A percentile compares a stretch with the other conserved stretches of the same genome.
These are phyloP conservation scores for Lachnellula arida DNA, from an alignment of 2,329 filamentous ascomycete genomes.

Conservation along the genomic window DNA sequence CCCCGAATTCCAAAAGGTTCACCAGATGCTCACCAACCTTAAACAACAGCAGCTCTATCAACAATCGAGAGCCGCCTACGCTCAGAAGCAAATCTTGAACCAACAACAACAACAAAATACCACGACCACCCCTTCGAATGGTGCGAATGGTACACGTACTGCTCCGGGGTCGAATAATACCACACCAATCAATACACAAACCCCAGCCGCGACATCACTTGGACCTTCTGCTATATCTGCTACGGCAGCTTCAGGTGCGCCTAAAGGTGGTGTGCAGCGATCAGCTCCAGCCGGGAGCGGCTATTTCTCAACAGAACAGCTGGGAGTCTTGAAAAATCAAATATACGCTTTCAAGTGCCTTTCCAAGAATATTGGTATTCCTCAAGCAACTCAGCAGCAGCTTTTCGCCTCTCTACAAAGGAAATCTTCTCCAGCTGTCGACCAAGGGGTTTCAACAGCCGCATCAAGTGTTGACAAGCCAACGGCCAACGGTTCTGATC, in stretches of 20 bases:
- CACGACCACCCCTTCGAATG: constrained; percentile 50
- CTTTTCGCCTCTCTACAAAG: constrained; percentile 73
- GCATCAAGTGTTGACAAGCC: constrained; percentile 30
- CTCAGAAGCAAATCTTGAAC: constrained; percentile 42
- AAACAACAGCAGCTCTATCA: constrained; percentile 50
- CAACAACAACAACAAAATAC: constrained; percentile 49
- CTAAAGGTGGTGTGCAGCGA: constrained; percentile 27
- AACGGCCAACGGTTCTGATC: constrained; percentile 34
- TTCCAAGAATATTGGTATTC: constrained; percentile 80
- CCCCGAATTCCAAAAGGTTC: constrained; percentile 80
- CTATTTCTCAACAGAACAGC: constrained; percentile 73
- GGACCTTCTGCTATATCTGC: constrained; percentile 29
- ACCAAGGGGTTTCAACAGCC: constrained; percentile 21
- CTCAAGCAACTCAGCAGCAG: constrained; percentile 71
- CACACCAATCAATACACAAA: constrained; percentile 17
- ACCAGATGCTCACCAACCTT: constrained; percentile 68
- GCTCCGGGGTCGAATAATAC: constrained; percentile 31
- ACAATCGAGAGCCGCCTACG: constrained; percentile 45
- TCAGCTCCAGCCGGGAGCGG: constrained; percentile 36
- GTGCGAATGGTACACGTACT: constrained; percentile 47
- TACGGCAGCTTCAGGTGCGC: constrained; percentile 14
- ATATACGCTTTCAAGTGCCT: constrained; percentile 89
- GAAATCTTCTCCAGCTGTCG: constrained; percentile 35
- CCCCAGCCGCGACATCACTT: constrained; percentile 23
- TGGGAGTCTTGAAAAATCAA: constrained; percentile 74